Evolutionary conservation across 371 early-diverging fungal species (phyloP).

Genomic region (Mortierella sp.): DNA sequence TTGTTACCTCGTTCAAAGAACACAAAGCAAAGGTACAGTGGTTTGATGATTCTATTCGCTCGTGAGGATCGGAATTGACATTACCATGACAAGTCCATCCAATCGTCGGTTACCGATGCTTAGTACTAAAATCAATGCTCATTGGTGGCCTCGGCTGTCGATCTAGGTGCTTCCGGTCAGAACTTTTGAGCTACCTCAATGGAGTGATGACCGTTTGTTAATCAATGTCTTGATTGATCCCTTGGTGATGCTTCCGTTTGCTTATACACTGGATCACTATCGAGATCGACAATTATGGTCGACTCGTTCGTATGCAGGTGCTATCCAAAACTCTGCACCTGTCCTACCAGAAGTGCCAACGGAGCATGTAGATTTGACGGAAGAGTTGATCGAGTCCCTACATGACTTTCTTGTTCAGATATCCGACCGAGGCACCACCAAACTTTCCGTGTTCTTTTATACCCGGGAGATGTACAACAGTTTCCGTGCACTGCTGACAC

Average conservation of each 20-base stretch:
- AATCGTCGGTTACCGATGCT: too few relatives aligned
- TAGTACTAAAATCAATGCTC: too few relatives aligned
- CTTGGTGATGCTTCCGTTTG: slow-evolving; percentile 25
- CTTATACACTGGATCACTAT: slow-evolving; percentile 29
- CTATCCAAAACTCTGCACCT: neutral
- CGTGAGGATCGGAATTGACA: too few relatives aligned
- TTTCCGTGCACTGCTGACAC: slow-evolving; percentile 17
- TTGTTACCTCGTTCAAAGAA: slow-evolving; percentile 16
- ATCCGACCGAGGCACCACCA: slow-evolving; percentile 19
- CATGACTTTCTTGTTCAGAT: slow-evolving; percentile 25
- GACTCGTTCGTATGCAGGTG: slow-evolving; percentile 5
- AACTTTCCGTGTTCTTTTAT: slow-evolving; percentile 40
- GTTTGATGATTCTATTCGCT: neutral
- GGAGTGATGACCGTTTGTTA: slow-evolving; percentile 17
- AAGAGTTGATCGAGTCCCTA: slow-evolving; percentile 33
- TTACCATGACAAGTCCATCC: neutral
- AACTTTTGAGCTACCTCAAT: slow-evolving; percentile 33
- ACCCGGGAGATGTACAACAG: slow-evolving; percentile 10
- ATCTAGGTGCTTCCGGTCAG: slow-evolving; percentile 23
- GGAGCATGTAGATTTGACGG: slow-evolving; percentile 9
- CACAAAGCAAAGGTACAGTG: slow-evolving; percentile 16
- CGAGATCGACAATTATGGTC: slow-evolving; percentile 18
- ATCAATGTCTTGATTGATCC: slow-evolving; percentile 41
- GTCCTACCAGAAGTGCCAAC: neutral
- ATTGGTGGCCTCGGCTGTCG: neutral